Evolutionary conservation across 768 basidiomycete genomes (phyloP), one percentile per base, ranked within the genome.

Genomic region (Termitomyces sp.): DNA sequence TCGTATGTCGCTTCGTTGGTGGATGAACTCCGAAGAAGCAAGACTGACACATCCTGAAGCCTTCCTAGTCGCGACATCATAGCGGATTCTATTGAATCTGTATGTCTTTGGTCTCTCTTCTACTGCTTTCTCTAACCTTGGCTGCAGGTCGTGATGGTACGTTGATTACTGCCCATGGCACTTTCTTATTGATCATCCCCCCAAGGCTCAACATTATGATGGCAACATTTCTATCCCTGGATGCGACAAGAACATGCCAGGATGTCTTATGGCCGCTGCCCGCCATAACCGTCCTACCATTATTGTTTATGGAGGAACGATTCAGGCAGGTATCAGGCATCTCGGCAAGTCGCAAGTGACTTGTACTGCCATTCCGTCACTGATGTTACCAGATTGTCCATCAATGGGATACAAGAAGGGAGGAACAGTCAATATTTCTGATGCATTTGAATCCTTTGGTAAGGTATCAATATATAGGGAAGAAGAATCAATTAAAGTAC

Each of bases 191-290:
- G 12, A 41, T 44, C 11, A 17, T 32, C 32, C 21, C 8, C 47
- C 27, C 6, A 54, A 89, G 89, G 89, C 90, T 21, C 91, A 94
- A 74, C 84, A 91, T 64, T 93, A 94, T 63, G 92, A 94, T 59
- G 91, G 83, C 12, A 91, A 92, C 64, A 91, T 94, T 62, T 83
- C 88, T 5, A 79, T 93, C 52, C 92, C 92, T 17, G 91, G 91
- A 55, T 94, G 91, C 61, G 91, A 94, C 71, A 94, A 94, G 75
- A 94, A 94, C 66, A 93, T 94, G 92, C 91, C 91, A 9, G 92
- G 90, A 17, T 89, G 87, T 66, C 77, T 92, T 55, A 91, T 94
- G 66, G 92, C 92, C 16, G 91, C 91, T 1, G 88, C 76, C 39
- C 84, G 92, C 51, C 88, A 92, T 73, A 94, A 94, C 66, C 81